Evolutionary conservation across 1,284 basidiomycete genomes (phyloP), one percentile per base, ranked within the genome.

Genomic region (Chondrostereum purpureum): DNA sequence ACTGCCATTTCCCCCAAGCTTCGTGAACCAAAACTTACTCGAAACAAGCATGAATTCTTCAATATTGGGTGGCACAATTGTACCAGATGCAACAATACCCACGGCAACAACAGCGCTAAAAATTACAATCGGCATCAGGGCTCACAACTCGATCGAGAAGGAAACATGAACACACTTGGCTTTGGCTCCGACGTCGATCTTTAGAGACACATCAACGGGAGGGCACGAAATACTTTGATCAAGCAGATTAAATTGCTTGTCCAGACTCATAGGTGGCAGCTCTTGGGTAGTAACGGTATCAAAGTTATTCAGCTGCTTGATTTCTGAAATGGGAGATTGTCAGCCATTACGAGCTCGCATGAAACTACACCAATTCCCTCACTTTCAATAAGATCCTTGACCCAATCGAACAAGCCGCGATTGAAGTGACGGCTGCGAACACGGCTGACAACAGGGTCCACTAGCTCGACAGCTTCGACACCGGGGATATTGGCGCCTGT

Each of bases 131-230:
- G n/a, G n/a, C n/a, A n/a, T n/a, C n/a, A n/a, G n/a, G n/a, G 74
- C 75, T 3, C 56, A 59, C 0, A 65, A 68, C 2, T 60, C 65
- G 17, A 73, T 56, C 6, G 73, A 73, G 35, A 75, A 57, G 17
- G 58, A 57, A 13, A 69, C 58, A 2, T 56, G 50, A 0, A 64
- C 67, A 1, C n/a, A n/a, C n/a, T 49, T 33, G 18, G 47, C 47
- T 12, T 37, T 49, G 12, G 50, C 42, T 11, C 45, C 50, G 2
- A 53, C 46, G 39, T 53, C 50, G 4, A 49, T 47, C 8, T 53
- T 52, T 13, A 57, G 35, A 1, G 45, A 38, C 1, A 49, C 54
- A 0, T 51, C 48, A 38, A 55, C 53, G 8, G 51, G 50, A 0
- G 53, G 53, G 23, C 55, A 57, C 2, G 51, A 50, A 1, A 57